Evolutionary conservation across 495 filamentous ascomycete genomes (phyloP), one percentile per base, ranked within the genome.

Genomic region (Diplogelasinospora grovesii): DNA sequence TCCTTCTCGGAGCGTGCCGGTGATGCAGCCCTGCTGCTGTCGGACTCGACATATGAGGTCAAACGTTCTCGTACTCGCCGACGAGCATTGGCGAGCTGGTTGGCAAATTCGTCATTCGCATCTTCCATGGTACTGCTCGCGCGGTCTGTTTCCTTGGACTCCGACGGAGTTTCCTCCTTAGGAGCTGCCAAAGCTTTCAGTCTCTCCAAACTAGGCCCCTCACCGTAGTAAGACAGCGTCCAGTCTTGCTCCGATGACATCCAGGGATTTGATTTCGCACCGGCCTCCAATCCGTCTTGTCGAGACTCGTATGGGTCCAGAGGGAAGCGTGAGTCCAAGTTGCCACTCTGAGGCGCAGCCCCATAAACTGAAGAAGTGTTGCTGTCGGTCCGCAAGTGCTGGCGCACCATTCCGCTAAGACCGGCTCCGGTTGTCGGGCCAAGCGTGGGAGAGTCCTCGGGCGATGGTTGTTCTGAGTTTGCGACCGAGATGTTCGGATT

Each of bases 341-440:
- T 52, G 0, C 53, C 50, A 2, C 49, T 56, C 11, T 54, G 46
- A 8, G 54, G 52, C 0, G 45, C 24, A 1, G 40, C 45, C 4
- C 71, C 79, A 56, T 81, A 85, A 30, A 92, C 70, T 0, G 88
- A 90, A 16, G 89, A 95, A 27, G 73, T 68, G 39, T 82, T 82
- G 62, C 92, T 97, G 37, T 83, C 78, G 10, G 77, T 77, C 16
- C 92, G 82, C 10, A 99, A 71, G 62, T 97, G 93, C 41, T 88
- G 80, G 22, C 83, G 82, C 25, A 96, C 81, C 60, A 96, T 73
- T 14, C 85, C 84, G 53, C 80, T 88, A 14, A 96, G 69, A 9
- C 84, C 86, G 36, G 78, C 63, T n/a, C n/a, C n/a, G 0, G 59
- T 41, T 11, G 59, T 45, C 7, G 86, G 78, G 8, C 83, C 83